Evolutionary conservation across 1,139 yeast species (phyloP).

Genomic region (Kodamaea sp.): DNA sequence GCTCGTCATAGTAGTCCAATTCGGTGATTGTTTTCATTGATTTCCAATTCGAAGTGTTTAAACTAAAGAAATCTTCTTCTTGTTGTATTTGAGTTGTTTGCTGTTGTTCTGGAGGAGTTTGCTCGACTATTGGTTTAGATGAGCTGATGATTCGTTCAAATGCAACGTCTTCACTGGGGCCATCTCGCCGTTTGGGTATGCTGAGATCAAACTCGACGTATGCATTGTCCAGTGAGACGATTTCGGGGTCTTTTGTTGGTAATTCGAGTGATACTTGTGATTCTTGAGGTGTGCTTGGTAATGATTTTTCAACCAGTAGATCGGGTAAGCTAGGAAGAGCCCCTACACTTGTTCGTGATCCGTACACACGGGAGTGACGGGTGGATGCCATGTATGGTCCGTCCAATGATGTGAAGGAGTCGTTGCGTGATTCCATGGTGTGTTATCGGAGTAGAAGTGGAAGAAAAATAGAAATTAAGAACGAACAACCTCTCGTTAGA

Average conservation of each 20-base stretch:
- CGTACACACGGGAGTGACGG: slow-evolving; percentile 8
- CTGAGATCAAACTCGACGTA: slow-evolving; percentile 37
- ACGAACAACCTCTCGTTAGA: too few relatives aligned
- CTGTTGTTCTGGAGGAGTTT: slow-evolving; percentile 1
- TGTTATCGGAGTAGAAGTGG: too few relatives aligned
- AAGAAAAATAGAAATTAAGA: too few relatives aligned
- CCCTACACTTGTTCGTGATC: slow-evolving; percentile 18
- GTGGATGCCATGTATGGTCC: too few relatives aligned
- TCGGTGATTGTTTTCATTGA: slow-evolving; percentile 51
- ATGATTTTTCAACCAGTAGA: not conserved
- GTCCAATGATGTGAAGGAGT: too few relatives aligned
- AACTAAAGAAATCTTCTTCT: slow-evolving; percentile 38
- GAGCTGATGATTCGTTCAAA: slow-evolving; percentile 1
- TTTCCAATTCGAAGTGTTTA: slow-evolving; percentile 43
- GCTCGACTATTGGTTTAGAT: not conserved
- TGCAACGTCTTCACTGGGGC: slow-evolving; percentile 3
- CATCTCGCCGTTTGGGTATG: slow-evolving; percentile 4
- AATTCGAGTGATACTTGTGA: not conserved
- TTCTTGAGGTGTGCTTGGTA: too few relatives aligned
- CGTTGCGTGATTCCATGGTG: too few relatives aligned
- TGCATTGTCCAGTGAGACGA: slow-evolving; percentile 10
- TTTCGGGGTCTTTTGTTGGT: not conserved
- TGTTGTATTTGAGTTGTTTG: slow-evolving; percentile 2
- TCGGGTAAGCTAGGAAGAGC: slow-evolving; percentile 20
- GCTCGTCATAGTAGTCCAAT: slow-evolving; percentile 48